Conservation (phyloP, 805 yeast genomes). For the Metschnikowia kunwiensis region DNA sequence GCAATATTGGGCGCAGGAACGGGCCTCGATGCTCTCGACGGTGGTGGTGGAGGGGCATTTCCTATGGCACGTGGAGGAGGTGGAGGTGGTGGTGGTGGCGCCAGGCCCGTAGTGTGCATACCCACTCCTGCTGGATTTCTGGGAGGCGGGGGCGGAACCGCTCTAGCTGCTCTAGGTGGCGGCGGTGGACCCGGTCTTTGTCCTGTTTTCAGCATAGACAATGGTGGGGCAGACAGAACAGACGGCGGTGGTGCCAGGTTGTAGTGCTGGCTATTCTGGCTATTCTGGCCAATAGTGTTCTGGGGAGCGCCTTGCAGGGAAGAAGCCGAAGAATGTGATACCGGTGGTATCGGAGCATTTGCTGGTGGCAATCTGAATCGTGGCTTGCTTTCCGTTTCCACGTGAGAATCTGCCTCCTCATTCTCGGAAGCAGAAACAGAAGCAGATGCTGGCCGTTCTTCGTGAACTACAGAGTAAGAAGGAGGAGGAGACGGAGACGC, state of each 20-base stretch:
- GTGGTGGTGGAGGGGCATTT: constrained; percentile 30
- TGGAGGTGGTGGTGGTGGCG: constrained; percentile 15
- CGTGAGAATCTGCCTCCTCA: background rate
- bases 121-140: constrained; percentile 1
- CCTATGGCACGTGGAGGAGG: constrained; percentile 22
- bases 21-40: constrained; percentile 24
- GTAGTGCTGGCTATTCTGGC: background rate
- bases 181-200: constrained; percentile 21
- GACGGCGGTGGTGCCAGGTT: constrained; percentile 2
- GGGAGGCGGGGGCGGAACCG: constrained; percentile 18
- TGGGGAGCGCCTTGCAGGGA: background rate
- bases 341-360: constrained; percentile 9
- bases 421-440: constrained; percentile 1
- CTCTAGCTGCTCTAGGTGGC: constrained; percentile 24
- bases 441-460: too few relatives aligned
- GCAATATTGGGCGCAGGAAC: constrained; percentile 15
- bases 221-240: constrained; percentile 9
- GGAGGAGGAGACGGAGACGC: constrained; percentile 10
- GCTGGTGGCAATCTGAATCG: constrained; percentile 14
- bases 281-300: background rate
- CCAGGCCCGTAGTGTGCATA: constrained; percentile 1
- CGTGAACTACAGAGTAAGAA: too few relatives aligned
- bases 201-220: constrained; percentile 13
- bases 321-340: constrained; percentile 5
- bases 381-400: constrained; percentile 1